Conservation (phyloP, 441 rosid genomes). For the Brassica balearica region DNA sequence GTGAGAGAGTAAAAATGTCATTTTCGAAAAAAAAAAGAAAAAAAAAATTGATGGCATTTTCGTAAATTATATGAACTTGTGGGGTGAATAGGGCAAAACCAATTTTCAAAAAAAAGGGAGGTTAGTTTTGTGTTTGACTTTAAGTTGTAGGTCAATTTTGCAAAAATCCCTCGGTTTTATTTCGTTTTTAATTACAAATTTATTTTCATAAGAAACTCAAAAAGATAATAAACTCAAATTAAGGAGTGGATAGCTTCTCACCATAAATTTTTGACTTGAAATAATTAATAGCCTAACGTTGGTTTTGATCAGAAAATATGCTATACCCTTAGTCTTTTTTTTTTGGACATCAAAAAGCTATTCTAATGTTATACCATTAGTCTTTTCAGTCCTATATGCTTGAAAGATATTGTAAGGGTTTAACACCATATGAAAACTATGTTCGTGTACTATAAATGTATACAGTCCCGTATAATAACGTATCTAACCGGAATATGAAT, state of each 20-base stretch:
- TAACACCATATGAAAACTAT: not conserved
- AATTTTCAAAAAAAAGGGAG: no score
- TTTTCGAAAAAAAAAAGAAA: no score
- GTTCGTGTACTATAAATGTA: not conserved
- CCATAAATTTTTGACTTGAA: not conserved
- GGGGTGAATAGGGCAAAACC: no score
- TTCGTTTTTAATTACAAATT: not conserved
- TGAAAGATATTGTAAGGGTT: not conserved
- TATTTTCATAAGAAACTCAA: not conserved
- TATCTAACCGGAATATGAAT: not conserved
- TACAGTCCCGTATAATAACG: not conserved
- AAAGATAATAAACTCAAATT: not conserved
- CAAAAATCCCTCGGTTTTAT: no score
- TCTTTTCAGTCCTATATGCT: not conserved
- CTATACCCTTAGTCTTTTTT: not conserved
- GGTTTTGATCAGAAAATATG: not conserved
- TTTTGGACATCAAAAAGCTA: no score
- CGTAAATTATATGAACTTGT: no score
- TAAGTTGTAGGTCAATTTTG: no score
- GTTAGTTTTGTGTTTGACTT: no score
- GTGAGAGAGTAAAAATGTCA: no score
- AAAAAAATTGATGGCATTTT: no score
- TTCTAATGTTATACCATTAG: not conserved
- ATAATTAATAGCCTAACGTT: not conserved
- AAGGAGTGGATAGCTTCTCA: not conserved